phyloP scores from a whole-genome alignment of 139 green algal species.

The Auxenochlorella protothecoides region DNA sequence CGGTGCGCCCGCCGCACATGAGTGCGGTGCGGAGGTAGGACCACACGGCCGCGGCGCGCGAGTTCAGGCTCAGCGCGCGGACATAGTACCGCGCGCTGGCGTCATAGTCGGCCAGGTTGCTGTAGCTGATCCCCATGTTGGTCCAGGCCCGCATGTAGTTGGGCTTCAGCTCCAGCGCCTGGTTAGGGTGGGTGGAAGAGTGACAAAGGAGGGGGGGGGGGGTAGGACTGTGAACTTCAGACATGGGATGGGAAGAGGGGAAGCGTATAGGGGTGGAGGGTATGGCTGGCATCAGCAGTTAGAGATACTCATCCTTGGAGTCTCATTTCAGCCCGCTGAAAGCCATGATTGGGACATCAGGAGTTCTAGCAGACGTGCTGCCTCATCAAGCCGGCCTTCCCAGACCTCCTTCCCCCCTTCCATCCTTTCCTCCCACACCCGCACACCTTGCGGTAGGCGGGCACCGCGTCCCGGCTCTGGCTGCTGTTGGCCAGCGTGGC shows the following conservation, averaged over 20 bases:
- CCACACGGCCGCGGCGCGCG: constrained; percentile 69
- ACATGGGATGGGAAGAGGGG: not conserved
- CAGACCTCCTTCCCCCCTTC: too few species aligned
- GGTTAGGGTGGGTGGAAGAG: not conserved
- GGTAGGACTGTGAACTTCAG: not conserved
- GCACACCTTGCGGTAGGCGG: constrained; percentile 53
- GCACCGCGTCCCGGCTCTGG: constrained; percentile 63
- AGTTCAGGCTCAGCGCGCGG: constrained; percentile 79
- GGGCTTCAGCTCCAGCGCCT: constrained; percentile 90
- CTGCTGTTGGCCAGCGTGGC: constrained; percentile 83
- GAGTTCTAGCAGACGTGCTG: too few species aligned
- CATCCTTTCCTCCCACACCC: not conserved
- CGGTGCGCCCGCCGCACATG: constrained; percentile 50
- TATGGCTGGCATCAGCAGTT: too few species aligned
- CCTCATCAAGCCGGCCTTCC: too few species aligned
- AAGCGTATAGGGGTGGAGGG: not conserved
- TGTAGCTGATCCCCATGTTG: constrained; percentile 96
- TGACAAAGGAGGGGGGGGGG: not conserved
- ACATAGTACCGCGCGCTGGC: constrained; percentile 77
- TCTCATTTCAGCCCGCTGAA: too few species aligned
- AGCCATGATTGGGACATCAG: too few species aligned
- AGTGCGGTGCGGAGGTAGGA: constrained; percentile 87
- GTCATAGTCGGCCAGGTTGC: constrained; percentile 82
- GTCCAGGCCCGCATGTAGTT: constrained; percentile 99
- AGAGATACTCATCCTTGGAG: too few species aligned